phyloP scores from a whole-genome alignment of 106 monocot species.

The Phalaenopsis equestris region DNA sequence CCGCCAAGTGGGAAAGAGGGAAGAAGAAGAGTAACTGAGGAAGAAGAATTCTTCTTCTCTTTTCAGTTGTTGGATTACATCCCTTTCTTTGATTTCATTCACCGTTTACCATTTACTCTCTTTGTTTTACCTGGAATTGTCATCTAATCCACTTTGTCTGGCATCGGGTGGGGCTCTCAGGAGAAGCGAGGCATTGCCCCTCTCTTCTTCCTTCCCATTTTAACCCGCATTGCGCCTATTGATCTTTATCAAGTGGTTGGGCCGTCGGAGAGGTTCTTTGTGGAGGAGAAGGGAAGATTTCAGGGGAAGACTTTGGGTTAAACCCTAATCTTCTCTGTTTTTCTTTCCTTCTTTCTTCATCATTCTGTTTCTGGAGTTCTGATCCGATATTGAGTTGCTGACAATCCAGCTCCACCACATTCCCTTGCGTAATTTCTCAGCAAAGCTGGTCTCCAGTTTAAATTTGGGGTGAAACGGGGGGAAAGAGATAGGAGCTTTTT shows the following conservation, averaged over 20 bases:
- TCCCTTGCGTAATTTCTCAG: conserved; percentile 4
- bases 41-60: not conserved
- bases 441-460: not conserved
- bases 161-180: not conserved
- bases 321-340: conserved; percentile 1
- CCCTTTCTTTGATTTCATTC: not conserved
- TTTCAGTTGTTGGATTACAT: not conserved
- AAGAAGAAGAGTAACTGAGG: not conserved
- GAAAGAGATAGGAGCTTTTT: not conserved
- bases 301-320: not conserved
- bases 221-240: conserved; percentile 4
- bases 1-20: not conserved
- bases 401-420: conserved; percentile 7
- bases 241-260: conserved; percentile 6
- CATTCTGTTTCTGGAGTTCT: not conserved
- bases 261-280: not conserved
- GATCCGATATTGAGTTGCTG: not conserved
- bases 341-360: not conserved
- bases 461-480: not conserved
- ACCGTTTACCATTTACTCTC: not conserved
- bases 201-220: not conserved
- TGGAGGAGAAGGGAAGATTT: not conserved
- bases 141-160: conserved; percentile 1
- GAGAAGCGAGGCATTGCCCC: not conserved
- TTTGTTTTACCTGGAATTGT: not conserved